Base-by-base conservation (phyloP, 164 flowering plant genomes). In the Chimonanthus salicifolius region DNA sequence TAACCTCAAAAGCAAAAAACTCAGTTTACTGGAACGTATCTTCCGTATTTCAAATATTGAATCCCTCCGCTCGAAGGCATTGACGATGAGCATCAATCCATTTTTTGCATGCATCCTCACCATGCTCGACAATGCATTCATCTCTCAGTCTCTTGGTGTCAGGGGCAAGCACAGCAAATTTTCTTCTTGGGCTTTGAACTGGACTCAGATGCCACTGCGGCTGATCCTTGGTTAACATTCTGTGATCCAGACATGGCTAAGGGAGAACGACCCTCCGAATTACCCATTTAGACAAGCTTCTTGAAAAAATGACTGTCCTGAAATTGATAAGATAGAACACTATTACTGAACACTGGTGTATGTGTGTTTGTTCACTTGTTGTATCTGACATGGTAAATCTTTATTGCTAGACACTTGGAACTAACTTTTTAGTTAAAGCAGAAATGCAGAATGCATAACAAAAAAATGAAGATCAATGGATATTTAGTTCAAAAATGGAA, bases 41-140 rank as follows among this genome's bases (percentile, higher is more conserved):
- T 4, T 16, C 49, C 49, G 66, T 62, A 33, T 33, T 64, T 85
- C 81, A 88, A 79, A 90, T 84, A 45, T 87, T 87, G 78, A 90
- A 90, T 20, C 94, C 92, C 80, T 90, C 92, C 0, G 89, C 82
- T 43, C 92, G 90, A 65, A 90, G 92, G 78, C 94, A 89, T 63
- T 5, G 21, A 3, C 74, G 81, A 78, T 89, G 94, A 79, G 94
- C 94, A 47, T 87, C 85, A 48, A 89, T 89, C 94, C 88, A 88
- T 77, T 89, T 88, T 2, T 83, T 66, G 72, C 94, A 89, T 74
- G 90, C 88, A 48, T 72, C 81, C 83, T 89, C 89, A 64, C 94
- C 94, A 68, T 87, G 83, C 82, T 87, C 74, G 69, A 80, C 80
- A 10, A 80, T 73, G 75, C 83, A 80, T 51, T 80, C 83, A 18